Evolutionary conservation across 1,284 basidiomycete species (phyloP), one percentile per base, ranked within the genome.

Genomic region (Melampsora larici-populina): DNA sequence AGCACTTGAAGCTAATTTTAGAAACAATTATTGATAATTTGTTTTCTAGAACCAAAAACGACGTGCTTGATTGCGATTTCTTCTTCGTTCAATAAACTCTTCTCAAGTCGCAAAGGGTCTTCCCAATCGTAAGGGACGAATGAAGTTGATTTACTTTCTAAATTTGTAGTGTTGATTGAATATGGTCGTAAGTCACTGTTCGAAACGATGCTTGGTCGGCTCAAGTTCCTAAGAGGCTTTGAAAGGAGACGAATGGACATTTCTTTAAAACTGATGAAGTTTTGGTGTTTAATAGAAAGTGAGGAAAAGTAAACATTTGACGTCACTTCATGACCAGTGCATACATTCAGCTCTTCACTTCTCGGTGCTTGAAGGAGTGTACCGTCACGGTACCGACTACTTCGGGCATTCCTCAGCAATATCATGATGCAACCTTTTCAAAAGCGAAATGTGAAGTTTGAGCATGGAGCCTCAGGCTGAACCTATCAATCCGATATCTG

Each of bases 61-160:
- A 36, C 88, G 68, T 79, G 92, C 93, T 92, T 89, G 82, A 97
- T 91, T 7, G 92, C 92, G 78, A 89, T 87, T 85, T 98, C 95
- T 68, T 97, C 95, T 62, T 95, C 93, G 0, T 92, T 93, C 69
- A 98, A 86, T 62, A 93, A 86, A 43, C 55, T 74, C n/a, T 78
- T 73, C 31, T 69, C 70, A 7, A 78, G 29, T 21, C 78, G 70
- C 15, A 75, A 55, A 24, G 70, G 43, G 49, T 73, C 73, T 46
- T 72, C 63, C 78, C 78, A 78, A 62, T 74, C 73, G 64, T 70
- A 75, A 21, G 68, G 60, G 7, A 58, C 75, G 46, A 78, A 78
- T 8, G 75, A 64, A 13, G 40, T 70, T 48, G 40, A 21, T 55
- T 55, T 55, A 26, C 21, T 36, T 55, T 55, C 51, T 55, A 7